Conservation (phyloP, 2,329 filamentous ascomycete genomes). For the Meredithiella fracta region DNA sequence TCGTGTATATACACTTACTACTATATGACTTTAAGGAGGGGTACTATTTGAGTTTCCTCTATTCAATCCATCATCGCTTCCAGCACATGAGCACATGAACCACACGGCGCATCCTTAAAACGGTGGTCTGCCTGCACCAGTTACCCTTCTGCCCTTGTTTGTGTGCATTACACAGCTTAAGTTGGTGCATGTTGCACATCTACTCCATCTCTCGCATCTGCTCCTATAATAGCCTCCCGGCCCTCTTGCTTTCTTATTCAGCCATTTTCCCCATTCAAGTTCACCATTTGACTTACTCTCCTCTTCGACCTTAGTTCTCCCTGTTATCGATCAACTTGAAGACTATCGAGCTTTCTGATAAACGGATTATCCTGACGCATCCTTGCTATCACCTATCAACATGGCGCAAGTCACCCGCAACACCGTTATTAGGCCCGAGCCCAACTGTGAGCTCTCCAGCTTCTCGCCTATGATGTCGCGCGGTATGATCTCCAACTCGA, state of each 20-base stretch:
- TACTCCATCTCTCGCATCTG: not conserved
- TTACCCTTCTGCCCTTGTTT: too few relatives aligned
- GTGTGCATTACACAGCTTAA: too few relatives aligned
- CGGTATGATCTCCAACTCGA: constrained; percentile 41
- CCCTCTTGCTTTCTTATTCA: not conserved
- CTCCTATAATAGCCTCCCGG: not conserved
- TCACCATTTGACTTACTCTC: not conserved
- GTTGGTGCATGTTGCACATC: too few relatives aligned
- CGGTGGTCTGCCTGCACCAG: too few relatives aligned
- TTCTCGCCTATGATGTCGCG: constrained; percentile 56
- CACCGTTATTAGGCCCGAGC: constrained; percentile 28
- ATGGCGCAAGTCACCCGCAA: constrained; percentile 48
- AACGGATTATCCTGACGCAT: not conserved
- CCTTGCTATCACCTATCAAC: not conserved
- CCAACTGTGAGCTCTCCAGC: constrained; percentile 44
- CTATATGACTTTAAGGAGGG: too few relatives aligned
- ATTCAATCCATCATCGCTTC: too few relatives aligned
- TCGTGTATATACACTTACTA: too few relatives aligned
- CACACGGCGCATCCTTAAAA: too few relatives aligned
- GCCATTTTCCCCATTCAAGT: not conserved
- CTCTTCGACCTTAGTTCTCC: not conserved
- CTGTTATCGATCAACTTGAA: not conserved
- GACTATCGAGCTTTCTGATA: not conserved
- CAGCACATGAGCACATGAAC: too few relatives aligned
- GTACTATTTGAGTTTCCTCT: too few relatives aligned